Evolutionary conservation across 768 basidiomycete species (phyloP).

Genomic region (Lyophyllum semitale): DNA sequence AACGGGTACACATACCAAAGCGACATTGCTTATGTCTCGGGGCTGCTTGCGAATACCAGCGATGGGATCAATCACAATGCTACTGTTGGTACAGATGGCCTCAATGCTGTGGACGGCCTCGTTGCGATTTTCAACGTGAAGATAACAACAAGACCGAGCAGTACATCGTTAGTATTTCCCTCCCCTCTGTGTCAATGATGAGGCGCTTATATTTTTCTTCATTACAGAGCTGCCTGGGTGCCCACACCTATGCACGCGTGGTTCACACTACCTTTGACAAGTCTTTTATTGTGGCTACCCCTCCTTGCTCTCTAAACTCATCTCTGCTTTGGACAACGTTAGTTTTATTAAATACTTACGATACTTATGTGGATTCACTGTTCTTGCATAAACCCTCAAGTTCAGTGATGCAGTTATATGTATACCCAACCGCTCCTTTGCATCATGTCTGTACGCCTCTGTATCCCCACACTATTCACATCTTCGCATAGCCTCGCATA

Average conservation of each 20-base stretch:
- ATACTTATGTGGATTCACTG: conserved; percentile 6
- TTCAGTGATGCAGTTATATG: neutral
- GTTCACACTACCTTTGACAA: conserved; percentile 1
- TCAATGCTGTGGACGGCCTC: conserved; percentile 78
- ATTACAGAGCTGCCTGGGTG: neutral
- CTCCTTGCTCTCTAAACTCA: conserved; percentile 9
- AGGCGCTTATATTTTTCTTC: neutral
- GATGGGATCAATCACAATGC: conserved; percentile 68
- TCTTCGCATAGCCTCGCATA: neutral
- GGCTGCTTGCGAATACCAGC: conserved; percentile 70
- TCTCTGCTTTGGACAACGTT: neutral
- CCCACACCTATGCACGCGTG: neutral
- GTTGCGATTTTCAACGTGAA: conserved; percentile 78
- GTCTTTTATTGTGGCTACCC: neutral
- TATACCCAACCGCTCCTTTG: neutral
- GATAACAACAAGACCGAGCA: conserved; percentile 44
- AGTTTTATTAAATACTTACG: neutral
- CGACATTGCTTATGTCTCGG: conserved; percentile 65
- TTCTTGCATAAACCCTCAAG: neutral
- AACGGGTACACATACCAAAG: conserved; percentile 76
- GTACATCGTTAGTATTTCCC: conserved; percentile 30
- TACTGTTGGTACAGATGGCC: conserved; percentile 50
- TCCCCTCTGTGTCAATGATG: neutral
- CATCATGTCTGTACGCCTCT: neutral
- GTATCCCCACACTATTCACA: neutral